phyloP scores from a whole-genome alignment of 805 yeast species.

The Pichia membranifaciens region DNA sequence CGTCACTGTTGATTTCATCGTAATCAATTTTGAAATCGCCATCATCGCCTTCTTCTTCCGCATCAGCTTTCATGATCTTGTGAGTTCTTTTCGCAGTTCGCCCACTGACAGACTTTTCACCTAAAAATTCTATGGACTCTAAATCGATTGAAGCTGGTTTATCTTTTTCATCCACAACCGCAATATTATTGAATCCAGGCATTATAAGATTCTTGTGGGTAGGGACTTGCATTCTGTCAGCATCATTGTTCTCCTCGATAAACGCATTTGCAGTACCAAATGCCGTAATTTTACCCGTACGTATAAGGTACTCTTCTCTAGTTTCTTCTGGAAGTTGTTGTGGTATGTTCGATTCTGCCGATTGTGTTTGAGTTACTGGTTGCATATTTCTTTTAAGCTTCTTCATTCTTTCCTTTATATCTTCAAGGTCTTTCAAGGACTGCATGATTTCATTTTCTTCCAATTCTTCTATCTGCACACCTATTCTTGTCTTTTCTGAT shows the following conservation, averaged over 20 bases:
- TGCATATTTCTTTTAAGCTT: slow-evolving; percentile 22
- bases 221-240: slow-evolving; percentile 20
- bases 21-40: slow-evolving; percentile 11
- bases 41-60: slow-evolving; percentile 12
- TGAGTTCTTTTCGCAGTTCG: too few species aligned
- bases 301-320: slow-evolving; percentile 68
- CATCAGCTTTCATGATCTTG: too few species aligned
- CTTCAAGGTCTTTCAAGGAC: slow-evolving; percentile 54
- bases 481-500: slow-evolving; percentile 51
- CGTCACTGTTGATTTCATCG: slow-evolving; percentile 8
- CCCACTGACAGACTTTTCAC: too few species aligned
- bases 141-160: too few species aligned
- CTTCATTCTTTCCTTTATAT: slow-evolving; percentile 41
- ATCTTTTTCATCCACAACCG: slow-evolving; percentile 15
- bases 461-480: slow-evolving; percentile 49
- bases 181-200: slow-evolving; percentile 39
- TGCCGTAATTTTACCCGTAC: slow-evolving; percentile 93
- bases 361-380: not conserved
- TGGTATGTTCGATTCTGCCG: not conserved
- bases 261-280: slow-evolving; percentile 71
- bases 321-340: slow-evolving; percentile 59
- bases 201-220: slow-evolving; percentile 41
- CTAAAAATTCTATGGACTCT: not conserved
- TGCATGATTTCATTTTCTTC: slow-evolving; percentile 47
- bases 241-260: slow-evolving; percentile 36